Evolutionary conservation across 345 rosid species (phyloP).

Genomic region (Noccaea bulbosa): DNA sequence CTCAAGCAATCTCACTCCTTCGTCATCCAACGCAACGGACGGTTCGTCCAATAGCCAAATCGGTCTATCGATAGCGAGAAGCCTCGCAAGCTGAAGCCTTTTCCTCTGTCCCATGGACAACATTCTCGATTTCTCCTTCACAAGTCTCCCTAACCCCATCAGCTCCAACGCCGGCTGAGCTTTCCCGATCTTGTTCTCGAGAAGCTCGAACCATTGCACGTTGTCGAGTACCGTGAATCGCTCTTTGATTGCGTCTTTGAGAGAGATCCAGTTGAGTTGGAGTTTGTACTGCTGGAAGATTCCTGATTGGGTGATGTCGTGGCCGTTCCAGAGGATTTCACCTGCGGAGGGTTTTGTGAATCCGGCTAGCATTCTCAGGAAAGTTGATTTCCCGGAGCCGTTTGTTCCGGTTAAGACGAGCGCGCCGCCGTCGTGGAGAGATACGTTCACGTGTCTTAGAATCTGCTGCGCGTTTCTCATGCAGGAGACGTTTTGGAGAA

Average conservation of each 20-base stretch:
- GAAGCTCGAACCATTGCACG: conserved; percentile 84
- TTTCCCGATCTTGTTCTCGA: conserved; percentile 75
- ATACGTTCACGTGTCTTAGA: conserved; percentile 70
- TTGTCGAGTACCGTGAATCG: conserved; percentile 73
- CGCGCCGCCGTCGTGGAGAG: conserved; percentile 83
- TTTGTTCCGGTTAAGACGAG: conserved; percentile 78
- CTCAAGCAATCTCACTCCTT: conserved; percentile 79
- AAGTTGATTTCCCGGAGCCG: conserved; percentile 81
- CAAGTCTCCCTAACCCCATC: conserved; percentile 85
- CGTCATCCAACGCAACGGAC: conserved; percentile 81
- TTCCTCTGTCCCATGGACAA: conserved; percentile 92
- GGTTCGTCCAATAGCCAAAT: conserved; percentile 93
- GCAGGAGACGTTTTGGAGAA: conserved; percentile 88
- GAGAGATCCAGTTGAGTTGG: conserved; percentile 89
- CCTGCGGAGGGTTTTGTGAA: conserved; percentile 86
- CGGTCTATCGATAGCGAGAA: conserved; percentile 80
- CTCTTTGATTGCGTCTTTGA: conserved; percentile 78
- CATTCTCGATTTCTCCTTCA: conserved; percentile 79
- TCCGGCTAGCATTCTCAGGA: conserved; percentile 86
- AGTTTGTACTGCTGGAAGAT: conserved; percentile 90
- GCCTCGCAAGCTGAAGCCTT: conserved; percentile 83
- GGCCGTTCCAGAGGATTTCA: conserved; percentile 91
- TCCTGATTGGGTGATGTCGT: conserved; percentile 71
- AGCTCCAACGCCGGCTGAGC: conserved; percentile 78
- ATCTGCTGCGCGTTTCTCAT: conserved; percentile 94